Evolutionary conservation across 192 early-diverging fungal genomes (phyloP).

Genomic region (Backusella mclennaniae): DNA sequence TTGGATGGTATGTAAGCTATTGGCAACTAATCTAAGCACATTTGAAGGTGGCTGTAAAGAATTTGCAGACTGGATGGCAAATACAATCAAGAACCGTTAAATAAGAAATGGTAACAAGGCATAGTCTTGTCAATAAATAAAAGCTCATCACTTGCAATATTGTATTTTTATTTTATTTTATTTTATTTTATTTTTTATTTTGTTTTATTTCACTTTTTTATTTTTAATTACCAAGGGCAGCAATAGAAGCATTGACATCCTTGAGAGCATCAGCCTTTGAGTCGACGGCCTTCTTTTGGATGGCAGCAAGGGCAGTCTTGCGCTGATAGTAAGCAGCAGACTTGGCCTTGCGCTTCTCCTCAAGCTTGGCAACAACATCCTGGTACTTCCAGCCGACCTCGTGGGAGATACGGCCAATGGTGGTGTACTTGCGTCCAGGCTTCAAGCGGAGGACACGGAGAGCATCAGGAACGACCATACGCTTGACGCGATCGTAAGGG

Average conservation of each 20-base stretch:
- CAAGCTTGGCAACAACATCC: conserved; percentile 92
- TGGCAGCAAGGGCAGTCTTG: conserved; percentile 60
- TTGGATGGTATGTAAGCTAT: not conserved
- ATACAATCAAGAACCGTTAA: not conserved
- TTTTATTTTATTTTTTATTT: not conserved
- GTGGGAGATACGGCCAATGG: conserved; percentile 86
- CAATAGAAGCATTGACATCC: conserved; percentile 56
- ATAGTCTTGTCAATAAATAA: not conserved
- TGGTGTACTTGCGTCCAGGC: conserved; percentile 98
- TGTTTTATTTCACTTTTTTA: not conserved
- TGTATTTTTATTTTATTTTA: not conserved
- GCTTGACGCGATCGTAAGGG: conserved; percentile 96
- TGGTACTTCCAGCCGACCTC: conserved; percentile 99
- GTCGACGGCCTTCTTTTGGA: conserved; percentile 37
- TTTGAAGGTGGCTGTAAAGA: not conserved
- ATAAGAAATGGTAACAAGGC: not conserved
- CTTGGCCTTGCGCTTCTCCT: conserved; percentile 99
- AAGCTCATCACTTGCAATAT: not conserved
- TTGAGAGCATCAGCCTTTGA: conserved; percentile 56
- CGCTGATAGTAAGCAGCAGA: conserved; percentile 90
- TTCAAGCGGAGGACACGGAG: conserved; percentile 95
- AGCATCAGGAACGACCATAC: conserved; percentile 95
- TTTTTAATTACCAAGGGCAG: conserved; percentile 56
- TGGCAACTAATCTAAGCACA: not conserved
- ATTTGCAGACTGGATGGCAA: not conserved